Conservation (phyloP, 225 moss, liverwort and hornwort genomes). For the Polytrichum formosum region DNA sequence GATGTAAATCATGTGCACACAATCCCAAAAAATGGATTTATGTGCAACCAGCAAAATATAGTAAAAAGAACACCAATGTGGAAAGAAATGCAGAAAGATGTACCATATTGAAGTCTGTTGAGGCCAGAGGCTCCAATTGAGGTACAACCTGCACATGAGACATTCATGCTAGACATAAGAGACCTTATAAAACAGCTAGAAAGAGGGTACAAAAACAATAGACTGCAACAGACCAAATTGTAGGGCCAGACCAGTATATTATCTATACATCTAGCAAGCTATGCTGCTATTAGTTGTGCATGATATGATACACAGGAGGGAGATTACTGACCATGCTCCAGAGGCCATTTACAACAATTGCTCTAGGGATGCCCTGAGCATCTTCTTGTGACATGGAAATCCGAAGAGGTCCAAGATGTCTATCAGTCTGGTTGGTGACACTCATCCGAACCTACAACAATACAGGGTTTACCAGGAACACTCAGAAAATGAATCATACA, state of each 20-base stretch:
- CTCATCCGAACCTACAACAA: conserved; percentile 74
- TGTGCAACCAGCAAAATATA: too few relatives aligned
- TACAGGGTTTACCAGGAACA: background rate
- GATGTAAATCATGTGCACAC: too few relatives aligned
- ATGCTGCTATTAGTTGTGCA: background rate
- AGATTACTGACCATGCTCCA: conserved; percentile 71
- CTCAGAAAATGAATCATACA: too few relatives aligned
- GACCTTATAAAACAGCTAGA: conserved; percentile 3
- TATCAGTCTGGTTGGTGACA: conserved; percentile 84
- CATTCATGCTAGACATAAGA: too few relatives aligned
- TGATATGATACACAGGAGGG: background rate
- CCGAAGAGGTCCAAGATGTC: conserved; percentile 82
- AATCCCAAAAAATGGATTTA: too few relatives aligned
- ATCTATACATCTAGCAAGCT: background rate
- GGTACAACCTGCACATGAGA: conserved; percentile 65
- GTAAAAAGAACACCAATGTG: too few relatives aligned
- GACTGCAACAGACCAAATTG: too few relatives aligned
- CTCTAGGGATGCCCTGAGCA: conserved; percentile 70
- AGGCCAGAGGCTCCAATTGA: conserved; percentile 74
- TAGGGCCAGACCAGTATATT: too few relatives aligned
- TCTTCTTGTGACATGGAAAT: conserved; percentile 96
- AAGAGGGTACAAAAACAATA: too few relatives aligned
- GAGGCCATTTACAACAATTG: conserved; percentile 86
- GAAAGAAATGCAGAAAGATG: conserved; percentile 2
- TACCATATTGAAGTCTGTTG: conserved; percentile 91